Percentiles rank a stretch among this genome's conserved stretches.
Conservation (phyloP, 495 filamentous ascomycete genomes). For the Aspergillus nidulans region DNA sequence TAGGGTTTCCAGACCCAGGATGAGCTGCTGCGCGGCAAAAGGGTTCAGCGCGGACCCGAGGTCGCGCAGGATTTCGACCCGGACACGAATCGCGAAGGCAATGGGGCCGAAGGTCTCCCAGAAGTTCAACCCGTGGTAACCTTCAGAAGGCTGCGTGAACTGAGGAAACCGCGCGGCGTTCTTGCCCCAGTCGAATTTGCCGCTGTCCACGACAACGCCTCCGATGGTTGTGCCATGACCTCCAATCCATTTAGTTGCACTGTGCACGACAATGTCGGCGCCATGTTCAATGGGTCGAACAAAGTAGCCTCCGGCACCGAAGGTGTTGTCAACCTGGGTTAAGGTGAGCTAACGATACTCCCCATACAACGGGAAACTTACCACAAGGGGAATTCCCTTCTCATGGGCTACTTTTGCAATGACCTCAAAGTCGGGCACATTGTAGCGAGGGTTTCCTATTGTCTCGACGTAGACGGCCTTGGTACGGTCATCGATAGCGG, state of each 20-base stretch:
- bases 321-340: slow-evolving; percentile 87
- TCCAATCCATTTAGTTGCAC: slow-evolving; percentile 97
- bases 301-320: slow-evolving; percentile 93
- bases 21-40: slow-evolving; percentile 90
- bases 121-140: slow-evolving; percentile 96
- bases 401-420: slow-evolving; percentile 78
- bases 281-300: slow-evolving; percentile 87
- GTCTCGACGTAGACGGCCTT: slow-evolving; percentile 95
- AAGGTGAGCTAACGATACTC: neutral
- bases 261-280: slow-evolving; percentile 92
- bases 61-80: slow-evolving; percentile 86
- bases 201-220: slow-evolving; percentile 84
- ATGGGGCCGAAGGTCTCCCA: slow-evolving; percentile 91
- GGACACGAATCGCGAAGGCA: slow-evolving; percentile 75
- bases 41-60: slow-evolving; percentile 82
- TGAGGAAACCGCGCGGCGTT: slow-evolving; percentile 86
- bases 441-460: slow-evolving; percentile 95
- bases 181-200: slow-evolving; percentile 96
- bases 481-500: slow-evolving; percentile 88
- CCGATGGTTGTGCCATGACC: slow-evolving; percentile 96
- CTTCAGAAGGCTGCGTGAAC: slow-evolving; percentile 84
- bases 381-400: slow-evolving; percentile 78
- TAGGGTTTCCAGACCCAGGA: slow-evolving; percentile 88
- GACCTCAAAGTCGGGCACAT: slow-evolving; percentile 84
- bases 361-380: slow-evolving; percentile 34